Evolutionary conservation across 192 early-diverging fungal genomes (phyloP).

Genomic region (Coemansia sp.): DNA sequence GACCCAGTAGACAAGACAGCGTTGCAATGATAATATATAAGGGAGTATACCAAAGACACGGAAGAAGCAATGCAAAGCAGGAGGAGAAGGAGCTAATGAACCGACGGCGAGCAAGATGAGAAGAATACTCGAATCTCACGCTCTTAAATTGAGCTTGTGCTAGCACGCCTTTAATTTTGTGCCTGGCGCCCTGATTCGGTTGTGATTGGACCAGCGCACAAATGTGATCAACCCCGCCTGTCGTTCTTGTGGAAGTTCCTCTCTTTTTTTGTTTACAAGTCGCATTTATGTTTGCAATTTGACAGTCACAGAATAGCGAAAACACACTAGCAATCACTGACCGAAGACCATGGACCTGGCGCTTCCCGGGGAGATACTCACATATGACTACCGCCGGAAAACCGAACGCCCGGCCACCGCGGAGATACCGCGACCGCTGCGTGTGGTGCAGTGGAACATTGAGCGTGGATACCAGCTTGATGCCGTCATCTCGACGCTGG

Average conservation of each 20-base stretch:
- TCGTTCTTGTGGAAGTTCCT: too few relatives aligned
- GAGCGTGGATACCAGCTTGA: constrained; percentile 75
- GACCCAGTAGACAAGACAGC: neutral
- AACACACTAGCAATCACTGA: neutral
- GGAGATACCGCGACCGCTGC: constrained; percentile 50
- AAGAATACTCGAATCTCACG: neutral
- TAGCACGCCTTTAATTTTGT: too few relatives aligned
- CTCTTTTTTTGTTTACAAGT: neutral
- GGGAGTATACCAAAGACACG: neutral
- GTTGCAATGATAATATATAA: neutral
- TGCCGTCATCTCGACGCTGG: constrained; percentile 57
- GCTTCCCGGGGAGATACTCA: constrained; percentile 37
- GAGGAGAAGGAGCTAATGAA: neutral
- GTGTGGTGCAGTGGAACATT: constrained; percentile 79
- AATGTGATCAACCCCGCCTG: too few relatives aligned
- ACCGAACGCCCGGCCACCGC: neutral
- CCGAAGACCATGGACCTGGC: constrained; percentile 30
- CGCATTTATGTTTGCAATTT: neutral
- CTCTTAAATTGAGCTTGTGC: too few relatives aligned
- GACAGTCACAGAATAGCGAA: neutral
- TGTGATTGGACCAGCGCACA: too few relatives aligned
- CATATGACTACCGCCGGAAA: constrained; percentile 35
- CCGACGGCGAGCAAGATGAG: neutral
- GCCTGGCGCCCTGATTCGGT: too few relatives aligned
- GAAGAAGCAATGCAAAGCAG: neutral